Evolutionary conservation across 2,329 filamentous ascomycete genomes (phyloP).

Genomic region (Sclerotinia nivalis): DNA sequence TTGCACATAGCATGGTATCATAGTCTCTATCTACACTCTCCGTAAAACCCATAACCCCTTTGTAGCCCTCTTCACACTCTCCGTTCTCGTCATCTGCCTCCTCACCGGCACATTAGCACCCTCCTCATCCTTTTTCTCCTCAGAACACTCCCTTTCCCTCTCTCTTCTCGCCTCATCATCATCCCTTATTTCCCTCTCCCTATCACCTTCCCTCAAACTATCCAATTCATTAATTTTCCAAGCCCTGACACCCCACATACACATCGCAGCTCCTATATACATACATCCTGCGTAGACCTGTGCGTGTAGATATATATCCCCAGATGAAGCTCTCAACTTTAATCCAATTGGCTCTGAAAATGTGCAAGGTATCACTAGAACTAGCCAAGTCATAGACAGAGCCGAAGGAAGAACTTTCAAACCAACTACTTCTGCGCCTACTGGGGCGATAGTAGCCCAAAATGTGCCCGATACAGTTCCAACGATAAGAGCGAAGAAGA

Average conservation of each 20-base stretch:
- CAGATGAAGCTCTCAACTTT: slow-evolving; percentile 51
- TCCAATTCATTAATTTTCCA: slow-evolving; percentile 62
- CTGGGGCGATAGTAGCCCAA: slow-evolving; percentile 24
- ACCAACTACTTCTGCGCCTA: slow-evolving; percentile 70
- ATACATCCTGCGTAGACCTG: slow-evolving; percentile 63
- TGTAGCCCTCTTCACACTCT: slow-evolving; percentile 23
- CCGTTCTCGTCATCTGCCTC: slow-evolving; percentile 13
- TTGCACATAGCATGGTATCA: not conserved
- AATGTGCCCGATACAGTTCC: slow-evolving; percentile 66
- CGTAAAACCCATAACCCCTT: slow-evolving; percentile 21
- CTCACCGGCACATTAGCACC: not conserved
- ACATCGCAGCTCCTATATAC: slow-evolving; percentile 58
- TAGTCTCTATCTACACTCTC: slow-evolving; percentile 9
- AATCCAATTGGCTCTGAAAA: slow-evolving; percentile 63
- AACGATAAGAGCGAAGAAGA: slow-evolving; percentile 68
- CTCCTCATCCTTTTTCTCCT: not conserved
- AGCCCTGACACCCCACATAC: slow-evolving; percentile 55
- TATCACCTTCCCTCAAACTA: slow-evolving; percentile 30
- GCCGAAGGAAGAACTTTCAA: slow-evolving; percentile 67
- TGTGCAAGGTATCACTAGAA: slow-evolving; percentile 68
- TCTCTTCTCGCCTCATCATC: slow-evolving; percentile 27
- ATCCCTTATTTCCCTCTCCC: slow-evolving; percentile 30
- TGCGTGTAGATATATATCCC: slow-evolving; percentile 54
- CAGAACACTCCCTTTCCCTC: not conserved
- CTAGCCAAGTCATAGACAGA: slow-evolving; percentile 71